Percentiles rank a stretch among this genome's conserved stretches.
Conservation (phyloP, 1,139 yeast genomes). For the Pichia sp. region DNA sequence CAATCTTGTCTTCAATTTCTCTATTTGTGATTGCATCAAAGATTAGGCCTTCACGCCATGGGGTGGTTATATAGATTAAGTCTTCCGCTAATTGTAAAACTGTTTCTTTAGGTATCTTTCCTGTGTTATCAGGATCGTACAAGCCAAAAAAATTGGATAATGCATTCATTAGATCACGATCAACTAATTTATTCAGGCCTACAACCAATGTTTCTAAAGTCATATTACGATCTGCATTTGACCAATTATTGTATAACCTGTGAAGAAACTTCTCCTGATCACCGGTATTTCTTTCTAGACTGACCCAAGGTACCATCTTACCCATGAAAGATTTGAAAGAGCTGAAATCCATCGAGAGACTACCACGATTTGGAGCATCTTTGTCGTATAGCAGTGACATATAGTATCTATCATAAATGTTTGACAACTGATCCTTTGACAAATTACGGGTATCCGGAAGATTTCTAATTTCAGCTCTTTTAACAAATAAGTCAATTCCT, state of each 20-base stretch:
- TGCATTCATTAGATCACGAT: conserved; percentile 68
- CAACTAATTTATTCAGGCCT: conserved; percentile 65
- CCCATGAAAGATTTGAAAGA: conserved; percentile 69
- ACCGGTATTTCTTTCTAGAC: conserved; percentile 25
- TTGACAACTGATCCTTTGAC: conserved; percentile 48
- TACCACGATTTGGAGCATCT: conserved; percentile 48
- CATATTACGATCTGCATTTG: conserved; percentile 38
- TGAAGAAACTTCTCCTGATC: conserved; percentile 42
- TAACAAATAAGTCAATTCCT: conserved; percentile 84
- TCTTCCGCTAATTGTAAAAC: conserved; percentile 85
- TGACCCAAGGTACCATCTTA: conserved; percentile 76
- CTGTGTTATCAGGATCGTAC: conserved; percentile 56
- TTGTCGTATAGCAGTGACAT: conserved; percentile 55
- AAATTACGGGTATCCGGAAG: conserved; percentile 66
- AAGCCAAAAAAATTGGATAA: conserved; percentile 74
- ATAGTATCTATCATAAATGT: conserved; percentile 80
- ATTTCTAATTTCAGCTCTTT: conserved; percentile 83
- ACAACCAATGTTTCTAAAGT: conserved; percentile 60
- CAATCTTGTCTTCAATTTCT: conserved; percentile 56
- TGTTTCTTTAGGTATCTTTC: conserved; percentile 67
- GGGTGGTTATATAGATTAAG: conserved; percentile 68
- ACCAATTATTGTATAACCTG: conserved; percentile 50
- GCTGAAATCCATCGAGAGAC: conserved; percentile 57
- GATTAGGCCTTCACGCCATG: conserved; percentile 65
- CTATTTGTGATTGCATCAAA: conserved; percentile 54